A percentile compares a stretch with the other conserved stretches of the same genome.
Conservation (phyloP, 495 filamentous ascomycete genomes). For the Hypoxylon cercidicola region DNA sequence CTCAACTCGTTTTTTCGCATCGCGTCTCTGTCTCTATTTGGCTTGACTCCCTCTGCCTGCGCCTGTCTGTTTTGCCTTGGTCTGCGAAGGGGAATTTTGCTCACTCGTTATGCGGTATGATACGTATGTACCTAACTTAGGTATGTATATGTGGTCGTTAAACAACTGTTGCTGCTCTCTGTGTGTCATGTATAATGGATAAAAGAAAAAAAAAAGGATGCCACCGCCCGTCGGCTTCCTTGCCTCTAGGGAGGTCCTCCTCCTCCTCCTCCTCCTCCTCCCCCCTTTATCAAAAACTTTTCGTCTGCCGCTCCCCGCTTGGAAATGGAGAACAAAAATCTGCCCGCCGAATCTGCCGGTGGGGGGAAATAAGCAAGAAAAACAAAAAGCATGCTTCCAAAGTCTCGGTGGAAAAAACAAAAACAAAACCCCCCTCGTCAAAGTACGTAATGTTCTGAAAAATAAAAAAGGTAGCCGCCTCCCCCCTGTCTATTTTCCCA, state of each 20-base stretch:
- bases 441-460: neutral
- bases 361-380: neutral
- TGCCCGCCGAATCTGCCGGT: neutral
- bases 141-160: conserved; percentile 4
- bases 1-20: neutral
- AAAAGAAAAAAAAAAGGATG: neutral
- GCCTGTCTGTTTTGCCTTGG: neutral
- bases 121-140: neutral
- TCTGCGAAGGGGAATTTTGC: neutral
- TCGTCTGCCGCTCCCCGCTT: conserved; percentile 19
- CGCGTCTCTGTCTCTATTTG: neutral
- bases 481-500: conserved; percentile 22
- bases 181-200: neutral
- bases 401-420: conserved; percentile 5
- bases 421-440: neutral
- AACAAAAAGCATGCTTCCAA: neutral
- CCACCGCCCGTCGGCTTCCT: neutral
- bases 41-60: neutral
- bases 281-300: conserved; percentile 5
- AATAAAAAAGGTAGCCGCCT: neutral
- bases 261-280: neutral
- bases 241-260: neutral
- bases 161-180: neutral
- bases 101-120: neutral
- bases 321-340: conserved; percentile 30